Evolutionary conservation across 345 rosid genomes (phyloP), one percentile per base, ranked within the genome.

Genomic region (Rhodamnia rubescens): DNA sequence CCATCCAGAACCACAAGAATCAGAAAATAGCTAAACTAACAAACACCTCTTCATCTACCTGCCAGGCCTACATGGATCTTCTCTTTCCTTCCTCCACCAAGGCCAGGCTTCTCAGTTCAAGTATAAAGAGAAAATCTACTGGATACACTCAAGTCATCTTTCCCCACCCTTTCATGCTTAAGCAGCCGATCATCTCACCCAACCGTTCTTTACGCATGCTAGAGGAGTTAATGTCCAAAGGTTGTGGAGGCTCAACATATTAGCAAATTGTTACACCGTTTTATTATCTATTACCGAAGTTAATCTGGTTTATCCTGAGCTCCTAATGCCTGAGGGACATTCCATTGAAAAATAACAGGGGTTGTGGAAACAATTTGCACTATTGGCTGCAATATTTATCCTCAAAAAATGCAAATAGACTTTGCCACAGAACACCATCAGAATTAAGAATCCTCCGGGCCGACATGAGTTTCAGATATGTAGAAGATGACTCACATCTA

Each of bases 401-500:
- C 80, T 69, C 4, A 69, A 22, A 69, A 22, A 69, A 20, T 69
- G 47, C 80, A 69, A 36, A 36, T 69, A 4, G 42, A 64, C 42
- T 64, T 29, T 29, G 42, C 75, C 22, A 29, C 11, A 29, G 21
- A 64, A 64, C 75, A 64, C 2, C 75, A 64, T 64, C 42, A 64
- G 75, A 64, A 29, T 29, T 64, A 29, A 64, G 75, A 64, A 64
- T 64, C 22, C 75, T 64, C 20, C 8, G 22, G 69, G n/a, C 22
- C 2, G 18, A 42, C 40, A 42, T 1, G 0, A 51, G n/a, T 61
- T 53, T 55, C 40, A 27, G 81, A 36, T 53, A 74, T 40, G 26
- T 54, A 83, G 84, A 54, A 83, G 86, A 49, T 85, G 86, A 84
- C 82, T 85, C 85, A 86, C 83, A 59, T 51, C 40, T 59, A 51